phyloP scores from a whole-genome alignment of 148 eudicot genomes.

The Suaeda aralocaspica region DNA sequence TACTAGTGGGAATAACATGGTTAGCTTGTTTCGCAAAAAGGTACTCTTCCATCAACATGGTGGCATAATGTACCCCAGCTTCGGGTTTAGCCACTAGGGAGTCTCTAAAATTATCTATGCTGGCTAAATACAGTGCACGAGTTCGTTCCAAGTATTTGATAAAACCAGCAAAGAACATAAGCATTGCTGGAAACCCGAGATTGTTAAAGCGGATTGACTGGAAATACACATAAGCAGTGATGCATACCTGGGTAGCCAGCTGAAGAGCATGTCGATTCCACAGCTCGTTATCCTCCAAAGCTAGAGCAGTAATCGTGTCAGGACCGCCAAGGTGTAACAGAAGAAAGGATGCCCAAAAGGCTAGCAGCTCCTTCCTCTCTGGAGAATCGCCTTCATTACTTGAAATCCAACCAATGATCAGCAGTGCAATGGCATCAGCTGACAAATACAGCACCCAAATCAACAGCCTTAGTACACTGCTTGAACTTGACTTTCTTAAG shows the following conservation, averaged over 20 bases:
- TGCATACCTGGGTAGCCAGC: background rate
- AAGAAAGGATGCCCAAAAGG: conserved; percentile 13
- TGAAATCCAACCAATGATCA: background rate
- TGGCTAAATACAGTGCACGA: background rate
- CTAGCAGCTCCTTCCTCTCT: background rate
- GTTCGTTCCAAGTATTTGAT: conserved; percentile 11
- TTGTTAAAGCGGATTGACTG: background rate
- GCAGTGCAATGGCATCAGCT: background rate
- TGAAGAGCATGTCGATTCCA: conserved; percentile 16
- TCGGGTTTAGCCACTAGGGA: background rate
- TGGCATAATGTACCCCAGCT: conserved; percentile 1
- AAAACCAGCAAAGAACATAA: background rate
- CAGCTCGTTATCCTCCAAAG: conserved; percentile 19
- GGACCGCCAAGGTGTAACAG: conserved; percentile 15
- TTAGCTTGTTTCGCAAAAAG: background rate
- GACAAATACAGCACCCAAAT: conserved; percentile 2
- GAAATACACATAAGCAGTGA: background rate
- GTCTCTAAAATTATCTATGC: conserved; percentile 2
- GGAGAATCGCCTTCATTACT: background rate
- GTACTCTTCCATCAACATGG: conserved; percentile 9
- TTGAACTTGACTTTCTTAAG: background rate
- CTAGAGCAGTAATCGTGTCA: conserved; percentile 12
- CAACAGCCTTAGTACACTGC: background rate
- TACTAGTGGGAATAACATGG: too few relatives aligned
- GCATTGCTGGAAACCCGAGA: background rate